Percentiles rank a stretch among this genome's conserved stretches.
Evolutionary conservation across 169 alveolate genomes (phyloP).

Genomic region (Eimeria mitis): DNA sequence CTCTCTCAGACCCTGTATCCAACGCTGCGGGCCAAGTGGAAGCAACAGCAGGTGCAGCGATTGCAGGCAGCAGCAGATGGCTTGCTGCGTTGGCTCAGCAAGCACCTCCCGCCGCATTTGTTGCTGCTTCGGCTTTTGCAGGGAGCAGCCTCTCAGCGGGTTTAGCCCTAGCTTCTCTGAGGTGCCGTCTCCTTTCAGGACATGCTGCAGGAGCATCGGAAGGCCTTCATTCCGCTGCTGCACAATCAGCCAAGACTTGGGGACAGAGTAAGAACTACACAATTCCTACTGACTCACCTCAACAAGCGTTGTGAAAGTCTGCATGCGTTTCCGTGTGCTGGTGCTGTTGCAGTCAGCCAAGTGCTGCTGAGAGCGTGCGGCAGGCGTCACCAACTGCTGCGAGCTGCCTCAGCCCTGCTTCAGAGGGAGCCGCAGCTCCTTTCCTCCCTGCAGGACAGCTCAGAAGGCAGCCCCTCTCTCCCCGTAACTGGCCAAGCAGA

Average conservation of each 20-base stretch:
- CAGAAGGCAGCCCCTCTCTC: neutral
- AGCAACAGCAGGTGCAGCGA: conserved; percentile 40
- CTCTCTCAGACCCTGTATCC: neutral
- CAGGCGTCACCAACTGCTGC: conserved; percentile 37
- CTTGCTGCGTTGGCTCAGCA: conserved; percentile 43
- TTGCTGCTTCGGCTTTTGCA: conserved; percentile 30
- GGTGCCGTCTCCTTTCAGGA: conserved; percentile 53
- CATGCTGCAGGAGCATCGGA: conserved; percentile 3
- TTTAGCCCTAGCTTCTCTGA: neutral
- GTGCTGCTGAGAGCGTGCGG: conserved; percentile 34
- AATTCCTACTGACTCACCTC: neutral
- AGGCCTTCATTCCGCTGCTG: neutral
- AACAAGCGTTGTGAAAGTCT: neutral
- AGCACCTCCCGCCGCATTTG: conserved; percentile 30
- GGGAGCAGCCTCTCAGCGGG: neutral
- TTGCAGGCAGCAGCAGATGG: conserved; percentile 44
- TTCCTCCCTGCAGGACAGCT: conserved; percentile 1
- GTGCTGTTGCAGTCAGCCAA: conserved; percentile 48
- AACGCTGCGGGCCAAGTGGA: neutral
- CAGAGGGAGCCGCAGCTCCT: conserved; percentile 17
- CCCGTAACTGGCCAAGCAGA: neutral
- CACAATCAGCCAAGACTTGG: conserved; percentile 26
- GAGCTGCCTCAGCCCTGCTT: conserved; percentile 33
- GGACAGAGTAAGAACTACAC: neutral
- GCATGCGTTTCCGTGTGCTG: neutral